Evolutionary conservation across 495 filamentous ascomycete species (phyloP).

Genomic region (Aspergillus haitiensis): DNA sequence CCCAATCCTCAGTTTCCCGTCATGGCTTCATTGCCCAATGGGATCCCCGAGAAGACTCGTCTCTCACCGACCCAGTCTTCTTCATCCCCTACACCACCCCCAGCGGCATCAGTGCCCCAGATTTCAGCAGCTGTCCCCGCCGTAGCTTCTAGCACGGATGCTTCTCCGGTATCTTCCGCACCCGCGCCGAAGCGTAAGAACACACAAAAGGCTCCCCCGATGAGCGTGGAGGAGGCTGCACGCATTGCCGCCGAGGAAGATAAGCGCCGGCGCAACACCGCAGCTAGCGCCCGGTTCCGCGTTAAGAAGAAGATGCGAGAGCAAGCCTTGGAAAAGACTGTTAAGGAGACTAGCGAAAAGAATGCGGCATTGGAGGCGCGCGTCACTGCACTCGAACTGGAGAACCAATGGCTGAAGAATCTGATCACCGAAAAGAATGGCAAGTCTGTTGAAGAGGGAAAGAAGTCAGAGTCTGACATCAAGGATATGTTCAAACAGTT

Average conservation of each 20-base stretch:
- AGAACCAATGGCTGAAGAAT: slow-evolving; percentile 96
- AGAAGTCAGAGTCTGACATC: slow-evolving; percentile 46
- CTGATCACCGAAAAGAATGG: slow-evolving; percentile 91
- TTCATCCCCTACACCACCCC: slow-evolving; percentile 25
- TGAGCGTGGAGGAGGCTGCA: slow-evolving; percentile 48
- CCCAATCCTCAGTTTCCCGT: slow-evolving; percentile 26
- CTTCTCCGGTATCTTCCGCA: slow-evolving; percentile 22
- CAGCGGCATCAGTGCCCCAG: slow-evolving; percentile 15
- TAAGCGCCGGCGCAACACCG: slow-evolving; percentile 95
- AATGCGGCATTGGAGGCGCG: slow-evolving; percentile 74
- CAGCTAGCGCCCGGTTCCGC: slow-evolving; percentile 91
- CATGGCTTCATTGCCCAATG: slow-evolving; percentile 9
- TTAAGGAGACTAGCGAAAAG: slow-evolving; percentile 88
- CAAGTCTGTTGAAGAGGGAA: slow-evolving; percentile 34
- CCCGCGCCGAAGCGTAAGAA: slow-evolving; percentile 44
- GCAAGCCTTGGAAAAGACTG: slow-evolving; percentile 80
- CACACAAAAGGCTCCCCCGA: slow-evolving; percentile 34
- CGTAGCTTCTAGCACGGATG: slow-evolving; percentile 4
- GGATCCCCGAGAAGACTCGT: slow-evolving; percentile 20
- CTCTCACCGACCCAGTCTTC: slow-evolving; percentile 28
- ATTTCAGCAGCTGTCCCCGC: slow-evolving; percentile 21
- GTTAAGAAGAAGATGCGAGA: slow-evolving; percentile 99
- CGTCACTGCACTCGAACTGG: slow-evolving; percentile 83
- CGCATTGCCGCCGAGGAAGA: slow-evolving; percentile 90
- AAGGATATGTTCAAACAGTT: slow-evolving; percentile 53